Evolutionary conservation across 208 protist species (phyloP), one percentile per base, ranked within the genome.

Genomic region (Acanthamoeba culbertsoni): DNA sequence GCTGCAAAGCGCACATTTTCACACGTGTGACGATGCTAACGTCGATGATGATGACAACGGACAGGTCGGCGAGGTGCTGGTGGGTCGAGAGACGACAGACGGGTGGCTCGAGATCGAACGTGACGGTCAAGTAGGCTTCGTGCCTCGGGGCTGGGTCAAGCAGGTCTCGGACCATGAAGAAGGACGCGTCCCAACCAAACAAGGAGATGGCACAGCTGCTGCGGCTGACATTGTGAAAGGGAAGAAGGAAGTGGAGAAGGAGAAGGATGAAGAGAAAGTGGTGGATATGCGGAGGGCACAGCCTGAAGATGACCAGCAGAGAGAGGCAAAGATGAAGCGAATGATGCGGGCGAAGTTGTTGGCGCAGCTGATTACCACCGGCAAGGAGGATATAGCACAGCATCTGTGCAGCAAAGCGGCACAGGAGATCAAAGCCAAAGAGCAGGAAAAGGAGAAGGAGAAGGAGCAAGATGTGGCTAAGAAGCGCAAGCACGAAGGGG

Each of bases 301-400:
- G 23, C 16, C 14, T 14, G 51, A 59, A 59, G 23, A 23, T 23
- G 51, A 59, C 14, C 51, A 59, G 23, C 14, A 14, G 51, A 59
- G 23, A 23, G 68, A 31, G 12, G 68, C 68, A 7, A 84, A 84
- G 45, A 26, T 20, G 37, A 84, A 84, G 45, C 73, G 73, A 1
- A 55, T 84, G 73, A 84, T 84, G 73, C 73, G 73, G 26, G 73
- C 73, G 28, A 84, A 84, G 73, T 43, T 84, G 45, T 43, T 84
- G 42, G 73, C 73, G 5, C 73, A 84, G 42, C 73, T 84, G 42
- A 46, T 84, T 28, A 55, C 43, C 73, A 84, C 73, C n/a, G 73
- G 73, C 42, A 84, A 84, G 73, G 43, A 84, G 73, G 14, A 55
- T 28, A 18, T 84, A 16, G 73, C 37, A 12, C n/a, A 48, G 16